Conservation (phyloP, 441 rosid genomes). For the Rhodomyrtus psidioides region DNA sequence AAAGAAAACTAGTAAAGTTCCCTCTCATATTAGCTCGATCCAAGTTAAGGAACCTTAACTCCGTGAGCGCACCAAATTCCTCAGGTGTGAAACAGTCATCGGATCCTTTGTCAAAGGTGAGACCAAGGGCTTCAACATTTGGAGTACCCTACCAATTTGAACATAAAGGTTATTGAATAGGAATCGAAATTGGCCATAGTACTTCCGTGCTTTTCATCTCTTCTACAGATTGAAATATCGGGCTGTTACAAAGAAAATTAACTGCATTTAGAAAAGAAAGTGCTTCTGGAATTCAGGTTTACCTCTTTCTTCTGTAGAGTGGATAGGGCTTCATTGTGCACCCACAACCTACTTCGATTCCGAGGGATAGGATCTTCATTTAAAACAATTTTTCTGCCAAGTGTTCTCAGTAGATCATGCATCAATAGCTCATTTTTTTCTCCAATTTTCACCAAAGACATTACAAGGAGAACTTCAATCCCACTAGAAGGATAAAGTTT, state of each 20-base stretch:
- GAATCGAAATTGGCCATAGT: too few species aligned
- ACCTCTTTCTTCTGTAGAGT: background rate
- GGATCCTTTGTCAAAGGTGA: background rate
- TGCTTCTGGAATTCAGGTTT: background rate
- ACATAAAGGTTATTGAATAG: too few species aligned
- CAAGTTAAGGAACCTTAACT: background rate
- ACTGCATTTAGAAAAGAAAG: background rate
- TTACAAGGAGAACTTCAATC: background rate
- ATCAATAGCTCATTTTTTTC: background rate
- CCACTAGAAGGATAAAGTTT: background rate
- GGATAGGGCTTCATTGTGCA: background rate
- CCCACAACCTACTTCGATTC: background rate
- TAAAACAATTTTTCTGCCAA: background rate
- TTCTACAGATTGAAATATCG: background rate
- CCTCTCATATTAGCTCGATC: background rate
- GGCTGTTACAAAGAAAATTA: background rate
- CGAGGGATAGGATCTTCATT: background rate
- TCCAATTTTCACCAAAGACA: background rate
- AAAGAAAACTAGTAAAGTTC: background rate
- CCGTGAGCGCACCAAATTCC: background rate
- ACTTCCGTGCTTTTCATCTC: background rate
- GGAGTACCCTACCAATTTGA: too few species aligned
- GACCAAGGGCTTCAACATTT: background rate
- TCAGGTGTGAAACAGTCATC: background rate
- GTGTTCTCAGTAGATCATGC: background rate